A percentile compares a stretch with the other conserved stretches of the same genome.
Conservation (phyloP, 139 green algal species). For the Chlamydomonas sp. region DNA sequence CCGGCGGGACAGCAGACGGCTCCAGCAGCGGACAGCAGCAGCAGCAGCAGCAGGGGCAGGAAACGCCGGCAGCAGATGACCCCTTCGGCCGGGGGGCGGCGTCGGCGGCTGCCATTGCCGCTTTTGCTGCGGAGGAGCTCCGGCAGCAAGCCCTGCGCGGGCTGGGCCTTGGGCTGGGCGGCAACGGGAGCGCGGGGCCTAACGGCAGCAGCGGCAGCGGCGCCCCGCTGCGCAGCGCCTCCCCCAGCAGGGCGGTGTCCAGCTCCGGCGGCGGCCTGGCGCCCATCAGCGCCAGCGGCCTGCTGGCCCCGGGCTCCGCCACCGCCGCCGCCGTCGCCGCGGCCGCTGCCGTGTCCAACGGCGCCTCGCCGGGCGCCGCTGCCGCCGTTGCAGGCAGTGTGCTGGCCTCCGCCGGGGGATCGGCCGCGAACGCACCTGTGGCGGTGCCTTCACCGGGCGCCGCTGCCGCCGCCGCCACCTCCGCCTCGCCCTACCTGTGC, state of each 20-base stretch:
- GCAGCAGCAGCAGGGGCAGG: conserved; percentile 34
- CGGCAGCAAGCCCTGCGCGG: conserved; percentile 11
- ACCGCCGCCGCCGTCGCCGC: not conserved
- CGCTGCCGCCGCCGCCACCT: not conserved
- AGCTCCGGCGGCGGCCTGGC: conserved; percentile 10
- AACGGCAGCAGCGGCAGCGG: conserved; percentile 9
- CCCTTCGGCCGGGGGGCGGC: not conserved
- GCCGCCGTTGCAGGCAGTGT: not conserved
- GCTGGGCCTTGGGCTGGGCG: not conserved
- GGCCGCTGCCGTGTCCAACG: not conserved
- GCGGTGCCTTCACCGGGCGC: too few relatives aligned
- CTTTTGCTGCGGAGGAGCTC: conserved; percentile 15
- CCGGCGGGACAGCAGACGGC: not conserved
- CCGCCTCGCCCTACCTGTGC: conserved; percentile 33
- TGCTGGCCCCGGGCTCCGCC: not conserved
- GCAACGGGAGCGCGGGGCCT: too few relatives aligned
- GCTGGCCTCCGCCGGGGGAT: not conserved
- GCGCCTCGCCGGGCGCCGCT: not conserved
- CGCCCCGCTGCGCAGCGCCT: not conserved
- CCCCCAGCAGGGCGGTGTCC: not conserved
- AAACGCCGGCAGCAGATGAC: conserved; percentile 43
- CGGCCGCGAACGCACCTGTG: too few relatives aligned
- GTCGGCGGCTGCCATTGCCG: conserved; percentile 27
- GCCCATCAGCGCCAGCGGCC: not conserved
- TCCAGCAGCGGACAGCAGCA: not conserved